These are phyloP conservation scores for Zasmidium citrigriseum DNA, from an alignment of 2,329 filamentous ascomycete species.

Conservation along the genomic window DNA sequence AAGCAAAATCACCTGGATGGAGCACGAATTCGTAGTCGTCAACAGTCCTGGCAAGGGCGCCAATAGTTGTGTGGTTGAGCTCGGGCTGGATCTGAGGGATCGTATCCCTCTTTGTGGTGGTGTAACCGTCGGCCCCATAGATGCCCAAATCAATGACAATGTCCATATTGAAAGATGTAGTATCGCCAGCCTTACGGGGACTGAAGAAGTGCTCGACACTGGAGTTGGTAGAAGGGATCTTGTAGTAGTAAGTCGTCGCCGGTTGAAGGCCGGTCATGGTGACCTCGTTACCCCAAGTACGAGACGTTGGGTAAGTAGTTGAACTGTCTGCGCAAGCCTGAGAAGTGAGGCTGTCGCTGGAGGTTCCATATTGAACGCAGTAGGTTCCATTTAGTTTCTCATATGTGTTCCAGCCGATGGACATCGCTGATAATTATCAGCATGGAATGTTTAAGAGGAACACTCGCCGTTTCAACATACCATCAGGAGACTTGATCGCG, in stretches of 20 bases:
- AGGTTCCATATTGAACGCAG: conserved; percentile 56
- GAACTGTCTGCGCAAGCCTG: conserved; percentile 50
- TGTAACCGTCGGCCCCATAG: conserved; percentile 56
- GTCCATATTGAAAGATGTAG: conserved; percentile 53
- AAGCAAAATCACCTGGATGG: conserved; percentile 58
- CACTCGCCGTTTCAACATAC: conserved; percentile 37
- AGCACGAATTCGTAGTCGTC: conserved; percentile 59
- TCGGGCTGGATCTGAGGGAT: conserved; percentile 54
- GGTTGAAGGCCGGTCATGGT: conserved; percentile 49
- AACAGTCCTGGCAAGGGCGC: conserved; percentile 52
- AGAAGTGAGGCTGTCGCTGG: conserved; percentile 39
- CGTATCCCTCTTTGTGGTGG: conserved; percentile 53
- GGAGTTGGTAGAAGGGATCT: conserved; percentile 59
- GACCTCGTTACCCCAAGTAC: conserved; percentile 56
- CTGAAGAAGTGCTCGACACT: conserved; percentile 56
- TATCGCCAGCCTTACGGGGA: conserved; percentile 56
- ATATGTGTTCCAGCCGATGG: conserved; percentile 61
- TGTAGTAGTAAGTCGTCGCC: conserved; percentile 62
- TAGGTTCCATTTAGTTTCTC: conserved; percentile 41
- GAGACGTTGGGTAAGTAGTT: conserved; percentile 55
- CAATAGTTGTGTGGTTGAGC: conserved; percentile 62
- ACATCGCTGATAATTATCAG: conserved; percentile 44
- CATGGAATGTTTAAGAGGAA: not conserved
- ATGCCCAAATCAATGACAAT: conserved; percentile 58
- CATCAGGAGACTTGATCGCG: conserved; percentile 51